Evolutionary conservation across 441 rosid species (phyloP), one percentile per base, ranked within the genome.

Genomic region (Capsella rubella): DNA sequence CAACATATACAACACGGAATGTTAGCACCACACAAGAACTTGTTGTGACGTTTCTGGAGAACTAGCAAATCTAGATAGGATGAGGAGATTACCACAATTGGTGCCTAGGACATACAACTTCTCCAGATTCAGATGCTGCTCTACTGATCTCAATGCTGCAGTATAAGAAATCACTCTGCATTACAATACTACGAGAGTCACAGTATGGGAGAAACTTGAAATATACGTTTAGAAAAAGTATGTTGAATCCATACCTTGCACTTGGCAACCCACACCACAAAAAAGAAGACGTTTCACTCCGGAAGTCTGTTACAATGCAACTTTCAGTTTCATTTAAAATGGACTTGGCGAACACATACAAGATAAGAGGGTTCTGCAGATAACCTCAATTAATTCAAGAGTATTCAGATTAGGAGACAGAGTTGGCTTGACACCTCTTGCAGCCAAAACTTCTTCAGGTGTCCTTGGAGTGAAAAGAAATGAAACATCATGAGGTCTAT

Each of bases 261-360:
- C 98, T 88, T 94, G 98, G 82, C 98, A 94, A 67, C 98, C 97
- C 67, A 94, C 98, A 31, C 98, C 98, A 78, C 98, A 91, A 70
- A 94, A 91, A 74, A 94, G 97, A 75, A 94, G 95, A 79, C 96
- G 93, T 77, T 94, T 94, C 43, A 94, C 96, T 40, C 98, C 95
- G 6, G 97, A 91, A 59, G 96, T 85, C 98, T 94, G 84, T 76
- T 60, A 14, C 43, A 78, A 52, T 3, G 59, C 64, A 69, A 28
- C 1, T 64, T 40, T 16, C 15, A 49, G 43, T 49, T 50, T 68
- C 40, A 62, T 14, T 13, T 28, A 34, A 52, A 52, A 51, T 45
- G 12, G 57, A 42, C 32, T 51, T 11, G 3, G 58, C 14, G 12
- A 16, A 64, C 59, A 63, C 60, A 50, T 49, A 43, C 12, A 4